Conservation (phyloP, 768 basidiomycete species). For the Mycena alexandri region DNA sequence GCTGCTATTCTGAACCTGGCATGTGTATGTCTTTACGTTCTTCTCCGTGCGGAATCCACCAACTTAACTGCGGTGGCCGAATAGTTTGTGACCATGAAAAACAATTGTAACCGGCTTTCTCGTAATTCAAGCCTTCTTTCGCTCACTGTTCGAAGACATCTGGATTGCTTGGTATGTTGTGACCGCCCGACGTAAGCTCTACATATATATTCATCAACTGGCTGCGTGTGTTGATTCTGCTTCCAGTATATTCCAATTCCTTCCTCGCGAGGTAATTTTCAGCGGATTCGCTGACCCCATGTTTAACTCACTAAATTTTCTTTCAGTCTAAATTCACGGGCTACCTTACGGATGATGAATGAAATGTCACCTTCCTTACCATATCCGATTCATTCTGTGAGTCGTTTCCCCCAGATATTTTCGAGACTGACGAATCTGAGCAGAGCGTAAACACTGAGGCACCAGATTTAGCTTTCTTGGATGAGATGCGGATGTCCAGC, state of each 20-base stretch:
- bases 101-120: constrained; percentile 12
- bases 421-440: too few relatives aligned
- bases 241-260: constrained; percentile 32
- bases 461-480: neutral
- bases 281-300: too few relatives aligned
- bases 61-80: too few relatives aligned
- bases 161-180: constrained; percentile 36
- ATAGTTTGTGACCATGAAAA: constrained; percentile 32
- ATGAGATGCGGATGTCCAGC: neutral
- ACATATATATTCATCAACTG: neutral
- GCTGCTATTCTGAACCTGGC: constrained; percentile 31
- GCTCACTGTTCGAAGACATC: constrained; percentile 3
- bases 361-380: neutral
- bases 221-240: too few relatives aligned
- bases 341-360: constrained; percentile 27
- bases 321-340: constrained; percentile 32
- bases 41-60: neutral
- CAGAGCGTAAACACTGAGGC: constrained; percentile 3
- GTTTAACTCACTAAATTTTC: neutral
- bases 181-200: constrained; percentile 24
- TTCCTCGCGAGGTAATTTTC: constrained; percentile 25
- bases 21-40: constrained; percentile 11
- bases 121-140: neutral
- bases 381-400: constrained; percentile 14
- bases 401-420: neutral